These are phyloP conservation scores for Lunasporangiospora selenospora DNA, from an alignment of 192 early-diverging fungal genomes.

Conservation along the genomic window DNA sequence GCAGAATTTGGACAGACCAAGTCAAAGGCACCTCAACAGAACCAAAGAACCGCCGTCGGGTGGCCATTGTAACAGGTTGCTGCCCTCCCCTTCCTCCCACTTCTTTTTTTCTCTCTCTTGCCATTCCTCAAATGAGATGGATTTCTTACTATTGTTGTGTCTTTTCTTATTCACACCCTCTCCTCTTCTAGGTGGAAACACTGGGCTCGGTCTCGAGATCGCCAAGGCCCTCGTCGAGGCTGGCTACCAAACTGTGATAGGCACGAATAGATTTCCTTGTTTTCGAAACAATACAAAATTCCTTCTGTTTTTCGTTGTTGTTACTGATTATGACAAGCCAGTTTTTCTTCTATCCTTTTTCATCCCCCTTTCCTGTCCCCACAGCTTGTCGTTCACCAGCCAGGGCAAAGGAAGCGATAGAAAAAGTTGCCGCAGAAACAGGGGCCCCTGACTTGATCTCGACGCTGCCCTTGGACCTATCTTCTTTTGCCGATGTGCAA, in stretches of 20 bases:
- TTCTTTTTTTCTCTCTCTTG: slow-evolving; percentile 2
- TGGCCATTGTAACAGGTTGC: slow-evolving; percentile 13
- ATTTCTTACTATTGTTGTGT: too few relatives aligned
- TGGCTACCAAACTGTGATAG: slow-evolving; percentile 3
- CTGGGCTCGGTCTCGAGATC: slow-evolving; percentile 6
- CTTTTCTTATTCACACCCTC: too few relatives aligned
- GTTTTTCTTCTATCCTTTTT: too few relatives aligned
- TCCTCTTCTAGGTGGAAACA: slow-evolving; percentile 13
- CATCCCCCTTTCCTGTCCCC: not conserved
- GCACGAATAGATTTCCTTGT: not conserved
- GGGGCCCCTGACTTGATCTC: not conserved
- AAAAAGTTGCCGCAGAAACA: not conserved
- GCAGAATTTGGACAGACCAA: not conserved
- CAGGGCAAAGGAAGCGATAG: slow-evolving; percentile 4
- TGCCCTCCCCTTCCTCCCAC: not conserved
- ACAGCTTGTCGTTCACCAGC: slow-evolving; percentile 5
- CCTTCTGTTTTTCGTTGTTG: too few relatives aligned
- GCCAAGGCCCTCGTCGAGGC: slow-evolving; percentile 9
- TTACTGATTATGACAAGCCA: too few relatives aligned
- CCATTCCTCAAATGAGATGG: too few relatives aligned
- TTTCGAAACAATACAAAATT: too few relatives aligned
- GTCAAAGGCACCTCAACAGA: not conserved
- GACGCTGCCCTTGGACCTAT: slow-evolving; percentile 4
- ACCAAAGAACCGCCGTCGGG: not conserved
- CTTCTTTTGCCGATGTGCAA: slow-evolving; percentile 4